phyloP scores from a whole-genome alignment of 306 rosid species.

The Quercus wislizeni region DNA sequence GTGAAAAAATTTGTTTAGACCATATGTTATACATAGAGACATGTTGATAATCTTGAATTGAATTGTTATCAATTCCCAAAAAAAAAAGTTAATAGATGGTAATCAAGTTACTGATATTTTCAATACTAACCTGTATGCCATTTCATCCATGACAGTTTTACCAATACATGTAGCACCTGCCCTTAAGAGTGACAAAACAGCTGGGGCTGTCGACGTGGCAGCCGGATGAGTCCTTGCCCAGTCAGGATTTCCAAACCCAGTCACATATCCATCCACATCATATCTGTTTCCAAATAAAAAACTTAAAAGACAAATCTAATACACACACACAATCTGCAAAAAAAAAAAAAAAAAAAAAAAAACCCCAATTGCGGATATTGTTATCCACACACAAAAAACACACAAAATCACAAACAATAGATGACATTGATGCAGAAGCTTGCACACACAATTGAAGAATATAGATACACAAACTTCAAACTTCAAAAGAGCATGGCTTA shows the following conservation, averaged over 20 bases:
- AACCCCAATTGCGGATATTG: too few species aligned
- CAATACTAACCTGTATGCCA: slow-evolving; percentile 74
- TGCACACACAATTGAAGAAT: background rate
- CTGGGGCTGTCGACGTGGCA: slow-evolving; percentile 75
- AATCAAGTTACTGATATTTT: background rate
- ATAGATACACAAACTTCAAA: background rate
- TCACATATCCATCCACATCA: slow-evolving; percentile 70
- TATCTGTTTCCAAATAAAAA: slow-evolving; percentile 43
- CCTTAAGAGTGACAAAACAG: slow-evolving; percentile 48
- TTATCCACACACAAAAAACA: background rate
- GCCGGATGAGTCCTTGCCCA: slow-evolving; percentile 86
- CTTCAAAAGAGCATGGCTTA: background rate
- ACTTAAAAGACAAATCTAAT: background rate
- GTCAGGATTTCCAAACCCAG: slow-evolving; percentile 89
- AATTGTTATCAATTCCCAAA: background rate
- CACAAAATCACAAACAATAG: background rate
- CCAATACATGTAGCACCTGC: slow-evolving; percentile 88
- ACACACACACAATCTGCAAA: background rate
- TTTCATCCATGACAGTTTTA: slow-evolving; percentile 91
- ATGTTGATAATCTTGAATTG: background rate
- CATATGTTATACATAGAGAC: background rate
- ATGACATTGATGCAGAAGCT: background rate
- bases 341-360: background rate
- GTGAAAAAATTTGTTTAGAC: background rate
- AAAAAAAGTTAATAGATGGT: too few species aligned